Evolutionary conservation across 129 eudicot genomes (phyloP).

Genomic region (Flaveria brownii): DNA sequence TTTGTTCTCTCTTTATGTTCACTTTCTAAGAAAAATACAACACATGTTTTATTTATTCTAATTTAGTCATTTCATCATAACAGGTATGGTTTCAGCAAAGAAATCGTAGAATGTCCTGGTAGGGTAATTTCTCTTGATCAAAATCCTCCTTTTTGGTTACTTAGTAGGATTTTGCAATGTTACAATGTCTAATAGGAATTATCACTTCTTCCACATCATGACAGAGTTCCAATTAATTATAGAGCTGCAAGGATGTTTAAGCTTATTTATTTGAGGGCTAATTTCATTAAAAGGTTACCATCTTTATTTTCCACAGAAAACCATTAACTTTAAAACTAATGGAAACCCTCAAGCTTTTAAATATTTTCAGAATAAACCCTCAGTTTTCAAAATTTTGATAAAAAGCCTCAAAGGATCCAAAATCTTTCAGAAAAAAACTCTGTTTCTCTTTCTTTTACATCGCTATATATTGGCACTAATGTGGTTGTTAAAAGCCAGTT

Average conservation of each 20-base stretch:
- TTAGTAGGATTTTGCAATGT: conserved; percentile 10
- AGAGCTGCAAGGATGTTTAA: conserved; percentile 26
- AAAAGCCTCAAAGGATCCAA: neutral
- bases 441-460: neutral
- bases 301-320: neutral
- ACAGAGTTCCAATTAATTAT: conserved; percentile 11
- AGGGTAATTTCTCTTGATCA: conserved; percentile 26
- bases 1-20: conserved; percentile 6
- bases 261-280: conserved; percentile 4
- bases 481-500: neutral
- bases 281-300: neutral
- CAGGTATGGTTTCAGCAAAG: conserved; percentile 94
- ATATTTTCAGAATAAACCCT: neutral
- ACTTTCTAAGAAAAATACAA: conserved; percentile 5
- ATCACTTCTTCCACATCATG: conserved; percentile 9
- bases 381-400: neutral
- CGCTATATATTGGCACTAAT: neutral
- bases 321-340: neutral
- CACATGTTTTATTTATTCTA: conserved; percentile 10
- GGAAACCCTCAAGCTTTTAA: neutral
- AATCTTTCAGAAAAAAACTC: neutral
- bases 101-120: conserved; percentile 98
- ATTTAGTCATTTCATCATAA: conserved; percentile 27
- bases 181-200: conserved; percentile 11
- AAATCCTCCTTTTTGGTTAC: conserved; percentile 16